phyloP scores from a whole-genome alignment of 1,284 basidiomycete genomes.

The Chiua sp. region DNA sequence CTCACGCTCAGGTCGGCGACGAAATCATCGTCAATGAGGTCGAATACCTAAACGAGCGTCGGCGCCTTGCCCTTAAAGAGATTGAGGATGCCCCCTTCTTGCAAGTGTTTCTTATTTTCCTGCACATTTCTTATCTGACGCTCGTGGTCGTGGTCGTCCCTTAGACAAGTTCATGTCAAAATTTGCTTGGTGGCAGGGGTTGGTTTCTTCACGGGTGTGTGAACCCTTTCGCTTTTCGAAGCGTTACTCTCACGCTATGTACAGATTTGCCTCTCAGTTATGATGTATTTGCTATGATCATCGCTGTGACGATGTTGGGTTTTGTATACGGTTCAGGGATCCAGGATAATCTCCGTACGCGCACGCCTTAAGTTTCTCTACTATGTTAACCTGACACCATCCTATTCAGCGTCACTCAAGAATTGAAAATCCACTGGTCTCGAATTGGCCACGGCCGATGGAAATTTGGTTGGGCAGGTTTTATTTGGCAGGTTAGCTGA shows the following conservation, averaged over 20 bases:
- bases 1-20: not conserved
- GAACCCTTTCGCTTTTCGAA: slow-evolving; percentile 32
- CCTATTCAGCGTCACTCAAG: slow-evolving; percentile 38
- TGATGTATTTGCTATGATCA: slow-evolving; percentile 76
- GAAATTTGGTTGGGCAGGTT: slow-evolving; percentile 63
- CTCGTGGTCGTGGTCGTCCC: not conserved
- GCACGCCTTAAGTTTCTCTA: not conserved
- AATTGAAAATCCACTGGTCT: slow-evolving; percentile 70
- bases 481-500: slow-evolving; percentile 61
- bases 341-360: not conserved
- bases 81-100: slow-evolving; percentile 76
- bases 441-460: slow-evolving; percentile 72
- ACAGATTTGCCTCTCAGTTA: slow-evolving; percentile 45
- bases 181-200: slow-evolving; percentile 74
- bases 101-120: slow-evolving; percentile 26
- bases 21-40: not conserved
- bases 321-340: slow-evolving; percentile 62
- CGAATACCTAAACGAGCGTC: slow-evolving; percentile 43
- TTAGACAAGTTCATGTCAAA: slow-evolving; percentile 67
- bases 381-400: not conserved
- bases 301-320: slow-evolving; percentile 76
- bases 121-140: not conserved
- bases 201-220: slow-evolving; percentile 85
- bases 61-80: slow-evolving; percentile 70
- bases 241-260: not conserved